phyloP scores from a whole-genome alignment of 805 yeast genomes.

The Kodamaea lidongshanica region DNA sequence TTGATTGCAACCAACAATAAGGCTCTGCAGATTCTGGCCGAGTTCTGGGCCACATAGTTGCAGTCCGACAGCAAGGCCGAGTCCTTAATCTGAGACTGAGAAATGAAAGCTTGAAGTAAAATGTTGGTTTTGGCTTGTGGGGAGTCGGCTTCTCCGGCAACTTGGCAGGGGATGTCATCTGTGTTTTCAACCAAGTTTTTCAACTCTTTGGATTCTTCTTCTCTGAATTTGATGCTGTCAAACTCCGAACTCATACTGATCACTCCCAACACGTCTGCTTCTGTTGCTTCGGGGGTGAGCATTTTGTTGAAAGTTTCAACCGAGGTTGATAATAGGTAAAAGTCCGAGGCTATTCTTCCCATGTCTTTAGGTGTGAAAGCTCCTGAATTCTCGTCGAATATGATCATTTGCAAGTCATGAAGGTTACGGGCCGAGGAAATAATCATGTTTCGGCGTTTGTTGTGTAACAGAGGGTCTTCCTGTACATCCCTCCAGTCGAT shows the following conservation, averaged over 20 bases:
- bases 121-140: slow-evolving; percentile 84
- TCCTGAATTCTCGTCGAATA: slow-evolving; percentile 78
- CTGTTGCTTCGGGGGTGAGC: slow-evolving; percentile 79
- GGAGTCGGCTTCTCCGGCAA: slow-evolving; percentile 69
- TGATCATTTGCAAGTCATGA: slow-evolving; percentile 88
- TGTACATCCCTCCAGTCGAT: slow-evolving; percentile 80
- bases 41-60: slow-evolving; percentile 91
- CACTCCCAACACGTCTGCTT: slow-evolving; percentile 85
- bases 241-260: slow-evolving; percentile 91
- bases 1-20: slow-evolving; percentile 80
- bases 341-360: slow-evolving; percentile 93
- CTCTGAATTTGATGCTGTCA: slow-evolving; percentile 80
- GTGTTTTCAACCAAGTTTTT: slow-evolving; percentile 47
- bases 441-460: slow-evolving; percentile 69
- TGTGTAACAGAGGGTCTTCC: slow-evolving; percentile 75
- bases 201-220: slow-evolving; percentile 79
- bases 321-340: slow-evolving; percentile 76
- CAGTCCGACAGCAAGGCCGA: slow-evolving; percentile 82
- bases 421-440: slow-evolving; percentile 73
- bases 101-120: slow-evolving; percentile 80
- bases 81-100: slow-evolving; percentile 65
- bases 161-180: slow-evolving; percentile 64
- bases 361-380: slow-evolving; percentile 79
- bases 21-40: slow-evolving; percentile 90
- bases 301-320: slow-evolving; percentile 85